A percentile compares a stretch with the other conserved stretches of the same genome.
These are phyloP conservation scores for Chenopodium album DNA, from an alignment of 148 eudicot species.

Conservation along the genomic window DNA sequence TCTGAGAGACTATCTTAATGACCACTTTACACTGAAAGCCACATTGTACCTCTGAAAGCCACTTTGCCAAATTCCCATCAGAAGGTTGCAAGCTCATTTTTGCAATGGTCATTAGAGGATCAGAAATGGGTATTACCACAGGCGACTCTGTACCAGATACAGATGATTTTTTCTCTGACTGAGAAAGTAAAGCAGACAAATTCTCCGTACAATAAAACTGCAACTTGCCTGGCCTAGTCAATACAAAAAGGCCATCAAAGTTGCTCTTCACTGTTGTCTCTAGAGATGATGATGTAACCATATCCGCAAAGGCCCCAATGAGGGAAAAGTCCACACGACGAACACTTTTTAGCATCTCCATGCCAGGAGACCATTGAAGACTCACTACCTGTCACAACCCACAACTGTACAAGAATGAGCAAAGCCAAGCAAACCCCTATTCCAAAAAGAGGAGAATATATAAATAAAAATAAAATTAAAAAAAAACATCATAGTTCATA, in stretches of 20 bases:
- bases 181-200: conserved; percentile 45
- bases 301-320: conserved; percentile 64
- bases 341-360: conserved; percentile 54
- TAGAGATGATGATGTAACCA: conserved; percentile 48
- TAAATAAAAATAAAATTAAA: neutral
- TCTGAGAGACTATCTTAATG: neutral
- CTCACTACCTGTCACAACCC: conserved; percentile 45
- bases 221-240: conserved; percentile 69
- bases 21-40: neutral
- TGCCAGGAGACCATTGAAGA: conserved; percentile 73
- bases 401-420: conserved; percentile 18
- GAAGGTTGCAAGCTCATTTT: conserved; percentile 38
- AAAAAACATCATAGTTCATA: neutral
- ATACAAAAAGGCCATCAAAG: conserved; percentile 56
- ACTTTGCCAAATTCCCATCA: conserved; percentile 23
- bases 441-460: neutral
- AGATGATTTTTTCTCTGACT: conserved; percentile 42
- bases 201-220: conserved; percentile 39
- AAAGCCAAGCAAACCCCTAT: neutral
- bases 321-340: conserved; percentile 64
- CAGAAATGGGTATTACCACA: conserved; percentile 43
- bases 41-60: conserved; percentile 31
- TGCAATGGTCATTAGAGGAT: conserved; percentile 58
- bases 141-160: conserved; percentile 46
- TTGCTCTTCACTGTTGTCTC: conserved; percentile 39